A percentile compares a stretch with the other conserved stretches of the same genome.
These are phyloP conservation scores for Fusarium newnesense DNA, from an alignment of 2,329 filamentous ascomycete species.

Conservation along the genomic window DNA sequence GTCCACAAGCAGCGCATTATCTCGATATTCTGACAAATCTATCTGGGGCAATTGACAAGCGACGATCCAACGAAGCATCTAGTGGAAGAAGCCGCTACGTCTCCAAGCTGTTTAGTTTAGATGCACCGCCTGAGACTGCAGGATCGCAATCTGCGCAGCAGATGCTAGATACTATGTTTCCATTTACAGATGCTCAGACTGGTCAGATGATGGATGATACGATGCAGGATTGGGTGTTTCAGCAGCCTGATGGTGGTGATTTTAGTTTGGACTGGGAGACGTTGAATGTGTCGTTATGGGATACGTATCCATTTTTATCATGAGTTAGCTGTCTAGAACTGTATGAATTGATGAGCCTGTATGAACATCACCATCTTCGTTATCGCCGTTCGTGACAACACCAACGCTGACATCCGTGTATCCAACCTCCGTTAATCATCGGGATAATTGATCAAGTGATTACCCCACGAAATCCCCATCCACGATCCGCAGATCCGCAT, in stretches of 20 bases:
- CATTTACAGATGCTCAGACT: background rate
- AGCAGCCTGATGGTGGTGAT: conserved; percentile 29
- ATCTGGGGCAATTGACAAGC: conserved; percentile 53
- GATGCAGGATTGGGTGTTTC: conserved; percentile 26
- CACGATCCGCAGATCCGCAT: background rate
- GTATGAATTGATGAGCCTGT: background rate
- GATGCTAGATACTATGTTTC: background rate
- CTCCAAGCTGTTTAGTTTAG: conserved; percentile 35
- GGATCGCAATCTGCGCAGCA: background rate
- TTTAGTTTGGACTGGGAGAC: conserved; percentile 41
- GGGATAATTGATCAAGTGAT: background rate
- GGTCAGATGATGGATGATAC: conserved; percentile 6
- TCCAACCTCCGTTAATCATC: background rate
- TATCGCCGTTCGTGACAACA: background rate
- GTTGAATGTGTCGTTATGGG: conserved; percentile 41
- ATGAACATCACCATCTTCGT: background rate
- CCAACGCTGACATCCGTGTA: background rate
- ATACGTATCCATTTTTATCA: conserved; percentile 39
- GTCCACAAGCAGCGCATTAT: conserved; percentile 67
- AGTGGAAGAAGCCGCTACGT: conserved; percentile 39
- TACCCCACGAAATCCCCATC: background rate
- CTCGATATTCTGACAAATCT: conserved; percentile 63
- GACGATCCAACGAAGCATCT: conserved; percentile 25
- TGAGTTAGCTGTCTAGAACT: background rate
- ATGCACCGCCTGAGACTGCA: background rate